Base-by-base conservation (phyloP, 1,284 basidiomycete species). In the Tetrapyrgos nigripes region DNA sequence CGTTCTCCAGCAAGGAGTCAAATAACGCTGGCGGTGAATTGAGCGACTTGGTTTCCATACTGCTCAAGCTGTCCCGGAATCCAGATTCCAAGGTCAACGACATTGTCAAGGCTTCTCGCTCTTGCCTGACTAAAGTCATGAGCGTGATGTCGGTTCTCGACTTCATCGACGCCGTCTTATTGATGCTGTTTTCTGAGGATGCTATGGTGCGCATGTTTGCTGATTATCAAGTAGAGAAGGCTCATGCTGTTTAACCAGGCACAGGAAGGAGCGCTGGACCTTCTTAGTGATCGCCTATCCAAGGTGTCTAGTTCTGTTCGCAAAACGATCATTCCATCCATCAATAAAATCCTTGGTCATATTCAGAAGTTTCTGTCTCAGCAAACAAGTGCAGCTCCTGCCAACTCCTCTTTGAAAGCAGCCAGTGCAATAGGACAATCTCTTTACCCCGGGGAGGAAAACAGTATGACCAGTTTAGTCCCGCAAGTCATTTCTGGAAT, bases 241-340 rank as follows among this genome's bases (percentile, higher is more conserved):
- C n/a, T n/a, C n/a, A n/a, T 43, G 31, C 45, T 28, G 21, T 26
- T 64, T 58, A n/a, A 57, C 21, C 55, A 92, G 90, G 75, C 88
- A 23, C 83, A 88, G 68, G 67, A 70, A 5, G 88, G 84, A 35
- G 86, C 86, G n/a, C 75, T 93, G 28, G 80, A 83, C 37, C 78
- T 95, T 4, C 73, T 96, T 23, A 77, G 82, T 6, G 82, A 87
- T 40, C 85, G 92, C 26, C 74, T 96, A 1, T 79, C 84, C 0
- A 77, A 84, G 17, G 80, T 96, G 57, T 78, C 86, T 4, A 75
- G 82, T 13, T 78, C 80, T n/a, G 75, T 84, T 29, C 85, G 94
- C 23, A 73, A 76, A 49, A 78, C 79, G 26, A 77, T 85, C 40
- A 79, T 82, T 3, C 60, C 80, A 14, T 79, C 73, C 2, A 73